Evolutionary conservation across 2,329 filamentous ascomycete genomes (phyloP), one percentile per base, ranked within the genome.

Genomic region (Decorospora gaudefroyi): DNA sequence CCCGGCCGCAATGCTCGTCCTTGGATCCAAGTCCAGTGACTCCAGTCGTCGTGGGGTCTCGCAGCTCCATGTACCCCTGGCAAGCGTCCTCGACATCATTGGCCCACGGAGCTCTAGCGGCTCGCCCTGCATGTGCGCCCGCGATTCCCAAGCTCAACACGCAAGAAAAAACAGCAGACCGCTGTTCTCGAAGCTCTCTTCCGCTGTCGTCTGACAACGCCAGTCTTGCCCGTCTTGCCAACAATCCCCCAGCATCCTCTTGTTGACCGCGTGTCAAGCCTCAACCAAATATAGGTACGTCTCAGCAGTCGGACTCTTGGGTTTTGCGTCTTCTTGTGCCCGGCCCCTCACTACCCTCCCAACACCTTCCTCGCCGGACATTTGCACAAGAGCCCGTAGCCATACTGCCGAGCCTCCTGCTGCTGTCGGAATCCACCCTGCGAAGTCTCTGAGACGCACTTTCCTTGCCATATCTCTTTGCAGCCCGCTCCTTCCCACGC

Each of bases 111-210:
- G 31, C 30, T 44, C 52, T 33, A 48, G 48, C 41, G 41, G 23
- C 38, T 46, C 57, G 56, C 50, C 43, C 45, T 52, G 58, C 56
- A 47, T 47, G 27, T 44, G 47, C 34, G 25, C 47, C 57, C 51
- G 45, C 53, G 47, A 51, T 49, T 47, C 54, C 32, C 53, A 51
- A 50, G 61, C 61, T 61, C 59, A 64, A 65, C 57, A 65, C 56
- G 58, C 57, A 55, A 64, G 38, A 46, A 64, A 67, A 68, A 69
- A 64, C 58, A 65, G 53, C 62, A 67, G 62, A 69, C 66, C 65
- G 65, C 65, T 36, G 43, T 50, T 53, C 51, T 45, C 53, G n/a
- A 51, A 46, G 49, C 43, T 54, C 47, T 50, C 50, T 45, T 42
- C 48, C 40, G 34, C 40, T 47, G 46, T 52, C 49, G 57, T 54